These are phyloP conservation scores for Cryptococcus amylolentus DNA, from an alignment of 1,284 basidiomycete genomes.

Conservation along the genomic window DNA sequence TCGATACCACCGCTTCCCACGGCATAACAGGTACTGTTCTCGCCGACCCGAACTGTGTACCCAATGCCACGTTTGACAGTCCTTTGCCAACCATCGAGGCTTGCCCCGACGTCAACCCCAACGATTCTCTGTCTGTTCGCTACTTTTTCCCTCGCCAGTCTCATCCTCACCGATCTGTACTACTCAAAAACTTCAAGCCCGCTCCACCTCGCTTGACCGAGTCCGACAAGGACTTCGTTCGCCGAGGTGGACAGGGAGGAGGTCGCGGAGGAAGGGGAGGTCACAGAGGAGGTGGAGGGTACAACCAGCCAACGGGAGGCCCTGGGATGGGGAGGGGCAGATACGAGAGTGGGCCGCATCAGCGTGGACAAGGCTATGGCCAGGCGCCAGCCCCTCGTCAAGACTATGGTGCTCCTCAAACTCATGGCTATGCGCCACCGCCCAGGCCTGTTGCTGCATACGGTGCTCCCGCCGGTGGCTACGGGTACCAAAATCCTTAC, in stretches of 20 bases:
- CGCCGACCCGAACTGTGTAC: constrained; percentile 83
- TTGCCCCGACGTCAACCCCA: constrained; percentile 73
- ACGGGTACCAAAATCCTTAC: not conserved
- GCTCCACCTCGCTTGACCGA: constrained; percentile 63
- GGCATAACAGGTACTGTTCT: constrained; percentile 78
- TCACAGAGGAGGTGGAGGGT: constrained; percentile 13
- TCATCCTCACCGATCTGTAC: constrained; percentile 75
- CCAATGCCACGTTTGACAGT: constrained; percentile 82
- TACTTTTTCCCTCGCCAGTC: constrained; percentile 88
- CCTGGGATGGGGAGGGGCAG: constrained; percentile 20
- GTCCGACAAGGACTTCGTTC: constrained; percentile 67
- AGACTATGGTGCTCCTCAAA: constrained; percentile 1
- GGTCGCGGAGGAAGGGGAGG: constrained; percentile 9
- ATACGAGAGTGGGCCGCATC: constrained; percentile 5
- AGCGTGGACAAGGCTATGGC: constrained; percentile 16
- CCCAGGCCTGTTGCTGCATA: not conserved
- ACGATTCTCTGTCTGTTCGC: constrained; percentile 78
- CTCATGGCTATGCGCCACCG: not conserved
- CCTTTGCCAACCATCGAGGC: constrained; percentile 56
- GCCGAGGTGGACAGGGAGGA: constrained; percentile 45
- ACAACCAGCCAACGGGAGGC: constrained; percentile 15
- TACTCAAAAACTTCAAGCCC: constrained; percentile 71
- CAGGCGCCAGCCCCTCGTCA: constrained; percentile 1
- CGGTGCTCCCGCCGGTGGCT: not conserved
- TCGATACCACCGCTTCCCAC: constrained; percentile 68